Percentiles rank a stretch among this genome's conserved stretches.
Evolutionary conservation across 2,329 filamentous ascomycete genomes (phyloP).

Genomic region (Ophiocordyceps camponoti-floridani): DNA sequence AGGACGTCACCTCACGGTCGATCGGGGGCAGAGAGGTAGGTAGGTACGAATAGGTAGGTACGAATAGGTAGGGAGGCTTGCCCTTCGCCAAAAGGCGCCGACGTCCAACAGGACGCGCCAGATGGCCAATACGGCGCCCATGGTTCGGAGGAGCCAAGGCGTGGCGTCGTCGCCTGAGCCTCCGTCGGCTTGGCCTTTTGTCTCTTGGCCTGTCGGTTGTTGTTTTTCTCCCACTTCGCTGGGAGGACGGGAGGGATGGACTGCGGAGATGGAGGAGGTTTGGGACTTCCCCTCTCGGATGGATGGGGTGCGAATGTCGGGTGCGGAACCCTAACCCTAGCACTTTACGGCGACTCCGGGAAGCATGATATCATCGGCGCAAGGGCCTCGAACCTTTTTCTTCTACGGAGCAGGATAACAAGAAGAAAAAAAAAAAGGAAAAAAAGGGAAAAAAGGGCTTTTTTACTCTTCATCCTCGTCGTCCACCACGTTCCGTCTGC

Average conservation of each 20-base stretch:
- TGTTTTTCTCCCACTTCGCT: too few species aligned
- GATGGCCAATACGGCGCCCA: slow-evolving; percentile 27
- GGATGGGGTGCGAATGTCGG: too few species aligned
- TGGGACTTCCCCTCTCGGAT: too few species aligned
- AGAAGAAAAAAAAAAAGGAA: neutral
- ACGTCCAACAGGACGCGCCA: slow-evolving; percentile 44
- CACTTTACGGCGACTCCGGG: too few species aligned
- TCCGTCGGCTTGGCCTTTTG: too few species aligned
- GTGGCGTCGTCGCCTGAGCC: neutral
- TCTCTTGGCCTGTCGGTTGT: too few species aligned
- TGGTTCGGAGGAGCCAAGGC: slow-evolving; percentile 12
- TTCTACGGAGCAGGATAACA: neutral
- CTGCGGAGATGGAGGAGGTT: too few species aligned
- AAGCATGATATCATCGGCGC: too few species aligned
- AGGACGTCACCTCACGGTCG: neutral
- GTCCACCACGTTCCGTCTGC: slow-evolving; percentile 38
- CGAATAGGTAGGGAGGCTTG: slow-evolving; percentile 15
- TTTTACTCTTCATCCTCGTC: slow-evolving; percentile 39
- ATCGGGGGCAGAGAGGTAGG: slow-evolving; percentile 2
- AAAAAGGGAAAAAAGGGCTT: neutral
- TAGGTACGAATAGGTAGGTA: slow-evolving; percentile 1
- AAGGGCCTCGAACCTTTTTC: too few species aligned
- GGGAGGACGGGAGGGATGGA: too few species aligned
- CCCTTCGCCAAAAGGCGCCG: slow-evolving; percentile 42
- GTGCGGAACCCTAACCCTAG: too few species aligned